phyloP scores from a whole-genome alignment of 1,139 yeast species.

The Taphrina wiesneri region DNA sequence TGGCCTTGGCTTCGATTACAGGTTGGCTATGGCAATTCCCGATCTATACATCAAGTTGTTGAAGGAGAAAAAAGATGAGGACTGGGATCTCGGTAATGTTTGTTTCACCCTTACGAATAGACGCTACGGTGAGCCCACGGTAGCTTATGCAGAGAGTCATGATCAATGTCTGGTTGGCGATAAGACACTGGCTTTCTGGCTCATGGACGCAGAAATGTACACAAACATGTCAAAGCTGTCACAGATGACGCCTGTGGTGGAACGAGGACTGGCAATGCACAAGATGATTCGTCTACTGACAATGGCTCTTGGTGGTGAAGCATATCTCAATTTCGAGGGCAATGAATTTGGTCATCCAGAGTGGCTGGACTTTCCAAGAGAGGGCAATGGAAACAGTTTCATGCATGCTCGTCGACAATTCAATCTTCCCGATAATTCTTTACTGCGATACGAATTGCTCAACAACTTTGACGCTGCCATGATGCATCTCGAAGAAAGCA shows the following conservation, averaged over 20 bases:
- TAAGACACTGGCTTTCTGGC: conserved; percentile 94
- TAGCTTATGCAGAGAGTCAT: conserved; percentile 92
- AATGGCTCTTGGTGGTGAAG: conserved; percentile 91
- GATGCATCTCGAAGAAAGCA: conserved; percentile 71
- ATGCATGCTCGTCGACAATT: conserved; percentile 95
- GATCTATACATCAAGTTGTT: conserved; percentile 98
- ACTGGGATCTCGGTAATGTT: conserved; percentile 85
- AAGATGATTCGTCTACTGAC: conserved; percentile 85
- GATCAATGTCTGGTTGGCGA: conserved; percentile 98
- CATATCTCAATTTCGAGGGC: conserved; percentile 92
- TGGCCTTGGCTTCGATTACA: conserved; percentile 90
- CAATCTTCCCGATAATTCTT: conserved; percentile 74
- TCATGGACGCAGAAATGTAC: conserved; percentile 96
- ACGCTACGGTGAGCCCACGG: conserved; percentile 83
- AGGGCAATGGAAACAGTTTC: conserved; percentile 81
- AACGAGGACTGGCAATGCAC: conserved; percentile 86
- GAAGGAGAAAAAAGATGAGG: conserved; percentile 80
- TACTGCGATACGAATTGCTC: conserved; percentile 74
- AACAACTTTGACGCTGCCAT: conserved; percentile 79
- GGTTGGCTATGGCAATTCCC: conserved; percentile 95
- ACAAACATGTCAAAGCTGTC: conserved; percentile 84
- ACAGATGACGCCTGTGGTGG: conserved; percentile 72
- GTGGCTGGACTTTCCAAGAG: conserved; percentile 96
- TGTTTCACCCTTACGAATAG: conserved; percentile 83
- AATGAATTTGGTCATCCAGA: conserved; percentile 99